Evolutionary conservation across 306 rosid species (phyloP), one percentile per base, ranked within the genome.

Genomic region (Acacia melanoxylon): DNA sequence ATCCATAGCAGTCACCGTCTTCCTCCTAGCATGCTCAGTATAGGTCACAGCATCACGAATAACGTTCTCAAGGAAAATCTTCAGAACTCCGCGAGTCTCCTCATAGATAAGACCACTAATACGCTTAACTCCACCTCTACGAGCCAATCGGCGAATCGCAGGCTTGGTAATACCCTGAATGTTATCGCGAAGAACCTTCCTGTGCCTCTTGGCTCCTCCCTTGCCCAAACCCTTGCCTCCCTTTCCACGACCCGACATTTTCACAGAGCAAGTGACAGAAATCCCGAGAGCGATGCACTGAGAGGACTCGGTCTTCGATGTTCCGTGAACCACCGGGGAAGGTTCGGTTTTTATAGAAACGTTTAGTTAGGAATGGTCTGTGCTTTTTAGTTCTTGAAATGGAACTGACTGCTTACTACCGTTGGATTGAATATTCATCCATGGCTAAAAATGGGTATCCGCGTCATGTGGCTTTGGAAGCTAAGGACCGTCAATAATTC

Each of bases 271-370:
- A 51, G 58, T 51, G 58, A 51, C 58, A 51, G 58, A 51, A 51
- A 51, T 51, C 58, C 58, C 58, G 58, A 51, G 58, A 51, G 58
- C 58, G 58, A 51, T 51, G 58, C 58, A 51, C 58, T 51, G 58
- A 51, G 22, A 16, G 58, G 58, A 17, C n/a, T 51, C 58, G 58
- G 58, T 51, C n/a, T 51, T 16, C 9, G 58, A 51, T 51, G 0
- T 51, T 51, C n/a, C 10, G n/a, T 17, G 9, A 16, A 2, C 0
- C 0, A 0, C 2, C n/a, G 5, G n/a, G 7, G 22, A 1, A 16
- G 58, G n/a, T 5, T 51, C 2, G 22, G 58, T 16, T 51, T 51
- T 16, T 51, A 51, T 51, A 16, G 58, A 51, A 20, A 16, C n/a
- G 58, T 17, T 49, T 49, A 0, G 58, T 51, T 17, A 0, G 56